A percentile compares a stretch with the other conserved stretches of the same genome.
Evolutionary conservation across 2,329 filamentous ascomycete genomes (phyloP).

Genomic region (Ophiosphaerella korrae): DNA sequence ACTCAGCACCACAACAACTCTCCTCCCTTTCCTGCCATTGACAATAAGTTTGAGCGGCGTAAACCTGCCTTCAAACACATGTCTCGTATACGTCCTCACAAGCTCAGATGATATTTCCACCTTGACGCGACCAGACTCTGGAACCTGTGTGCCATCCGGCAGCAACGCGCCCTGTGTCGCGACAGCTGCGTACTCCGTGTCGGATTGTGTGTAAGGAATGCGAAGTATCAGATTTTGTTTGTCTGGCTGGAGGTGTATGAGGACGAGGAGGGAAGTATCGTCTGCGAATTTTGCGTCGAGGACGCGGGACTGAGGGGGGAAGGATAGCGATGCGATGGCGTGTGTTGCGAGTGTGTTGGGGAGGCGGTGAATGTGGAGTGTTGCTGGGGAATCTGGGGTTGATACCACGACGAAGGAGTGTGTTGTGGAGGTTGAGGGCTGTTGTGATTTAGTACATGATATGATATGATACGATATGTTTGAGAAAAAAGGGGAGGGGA

Average conservation of each 20-base stretch:
- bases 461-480: too few species aligned
- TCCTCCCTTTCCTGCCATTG: slow-evolving; percentile 60
- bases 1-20: slow-evolving; percentile 61
- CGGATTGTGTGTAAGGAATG: slow-evolving; percentile 1
- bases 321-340: slow-evolving; percentile 61
- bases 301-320: slow-evolving; percentile 43
- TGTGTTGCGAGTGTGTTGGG: slow-evolving; percentile 32
- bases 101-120: slow-evolving; percentile 8
- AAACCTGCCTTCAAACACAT: slow-evolving; percentile 57
- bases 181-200: too few species aligned
- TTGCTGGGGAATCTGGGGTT: neutral
- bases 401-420: too few species aligned
- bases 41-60: slow-evolving; percentile 58
- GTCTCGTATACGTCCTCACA: slow-evolving; percentile 43
- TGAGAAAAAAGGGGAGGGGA: slow-evolving; percentile 3
- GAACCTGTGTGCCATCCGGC: slow-evolving; percentile 5
- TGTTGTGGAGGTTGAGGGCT: too few species aligned
- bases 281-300: slow-evolving; percentile 72
- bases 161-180: slow-evolving; percentile 1
- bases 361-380: slow-evolving; percentile 38
- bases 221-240: slow-evolving; percentile 3
- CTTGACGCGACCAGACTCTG: neutral
- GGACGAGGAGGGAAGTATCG: slow-evolving; percentile 64
- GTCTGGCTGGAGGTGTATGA: slow-evolving; percentile 50
- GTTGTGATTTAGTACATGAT: neutral